Evolutionary conservation across 192 early-diverging fungal species (phyloP), one percentile per base, ranked within the genome.

Genomic region (Coemansia asiatica): DNA sequence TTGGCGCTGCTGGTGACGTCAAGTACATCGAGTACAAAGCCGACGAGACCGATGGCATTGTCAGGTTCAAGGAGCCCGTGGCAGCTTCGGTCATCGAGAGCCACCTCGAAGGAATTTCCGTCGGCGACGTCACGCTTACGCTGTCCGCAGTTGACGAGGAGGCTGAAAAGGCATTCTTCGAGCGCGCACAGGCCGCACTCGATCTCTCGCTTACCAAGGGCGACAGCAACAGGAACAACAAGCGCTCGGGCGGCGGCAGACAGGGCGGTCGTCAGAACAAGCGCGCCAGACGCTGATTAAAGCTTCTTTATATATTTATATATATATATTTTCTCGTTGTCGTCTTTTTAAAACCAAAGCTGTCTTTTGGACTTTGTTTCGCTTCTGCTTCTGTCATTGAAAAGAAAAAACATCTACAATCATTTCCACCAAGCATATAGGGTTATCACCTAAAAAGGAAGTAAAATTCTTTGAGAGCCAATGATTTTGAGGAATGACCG

Each of bases 21-120:
- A 54, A 55, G 53, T 82, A 59, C 51, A 67, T 82, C 31, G 79
- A 82, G 46, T 67, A 57, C 21, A 55, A 27, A 49, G 19, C 9
- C 19, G 74, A 67, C 31, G 57, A 54, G 12, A 50, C 31, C 25
- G 67, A 71, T 38, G 79, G 74, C 21, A 82, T 82, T 40, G 71
- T 76, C 40, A 49, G 74, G 15, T 76, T 82, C 74, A 50, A 38
- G 35, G 64, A 76, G 56, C 61, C 74, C 6, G 35, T 76, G 12
- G 70, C 75, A 0, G 60, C 53, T 6, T 35, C 61, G 54, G 55
- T 69, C 26, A 46, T 72, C 7, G 79, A 82, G 51, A 48, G 47
- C 27, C 54, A 63, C 50, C 23, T 74, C 10, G 71, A 76, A n/a
- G 67, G 69, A 35, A 33, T 76, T 13, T 27, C 56, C 22, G 19